These are phyloP conservation scores for Piper longum DNA, from an alignment of 164 flowering plant genomes.

Conservation along the genomic window DNA sequence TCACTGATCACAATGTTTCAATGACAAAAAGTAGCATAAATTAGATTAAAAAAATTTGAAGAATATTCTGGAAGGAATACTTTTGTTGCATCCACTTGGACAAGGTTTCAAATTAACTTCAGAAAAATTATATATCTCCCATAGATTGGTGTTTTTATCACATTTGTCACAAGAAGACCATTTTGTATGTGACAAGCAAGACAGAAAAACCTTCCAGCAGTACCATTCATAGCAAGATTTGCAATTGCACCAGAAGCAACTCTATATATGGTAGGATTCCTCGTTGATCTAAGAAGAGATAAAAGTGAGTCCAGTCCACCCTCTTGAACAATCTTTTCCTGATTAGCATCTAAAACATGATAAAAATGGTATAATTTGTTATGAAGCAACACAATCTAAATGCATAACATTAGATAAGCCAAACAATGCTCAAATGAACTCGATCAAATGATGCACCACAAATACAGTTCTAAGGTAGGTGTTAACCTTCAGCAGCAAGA, in stretches of 20 bases:
- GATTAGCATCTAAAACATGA: conserved; percentile 47
- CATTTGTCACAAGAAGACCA: no score
- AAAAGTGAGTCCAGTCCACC: conserved; percentile 85
- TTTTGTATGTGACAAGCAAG: no score
- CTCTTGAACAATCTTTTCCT: conserved; percentile 70
- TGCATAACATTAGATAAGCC: no score
- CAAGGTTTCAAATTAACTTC: no score
- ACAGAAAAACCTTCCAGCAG: background rate
- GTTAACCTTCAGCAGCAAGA: conserved; percentile 89
- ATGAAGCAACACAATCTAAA: no score
- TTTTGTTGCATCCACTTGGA: no score
- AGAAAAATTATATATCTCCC: background rate
- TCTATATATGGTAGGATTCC: conserved; percentile 55
- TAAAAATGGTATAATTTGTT: background rate
- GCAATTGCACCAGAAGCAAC: conserved; percentile 97
- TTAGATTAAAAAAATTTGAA: no score
- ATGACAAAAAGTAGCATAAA: no score
- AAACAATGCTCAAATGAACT: no score
- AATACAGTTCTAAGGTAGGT: background rate
- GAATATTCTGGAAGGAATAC: background rate
- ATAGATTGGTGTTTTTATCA: no score
- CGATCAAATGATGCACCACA: background rate
- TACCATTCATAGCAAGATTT: conserved; percentile 96
- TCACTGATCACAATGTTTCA: background rate
- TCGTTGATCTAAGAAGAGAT: conserved; percentile 45